Evolutionary conservation across 331 rosid genomes (phyloP), one percentile per base, ranked within the genome.

Genomic region (Erythrophleum ivorense): DNA sequence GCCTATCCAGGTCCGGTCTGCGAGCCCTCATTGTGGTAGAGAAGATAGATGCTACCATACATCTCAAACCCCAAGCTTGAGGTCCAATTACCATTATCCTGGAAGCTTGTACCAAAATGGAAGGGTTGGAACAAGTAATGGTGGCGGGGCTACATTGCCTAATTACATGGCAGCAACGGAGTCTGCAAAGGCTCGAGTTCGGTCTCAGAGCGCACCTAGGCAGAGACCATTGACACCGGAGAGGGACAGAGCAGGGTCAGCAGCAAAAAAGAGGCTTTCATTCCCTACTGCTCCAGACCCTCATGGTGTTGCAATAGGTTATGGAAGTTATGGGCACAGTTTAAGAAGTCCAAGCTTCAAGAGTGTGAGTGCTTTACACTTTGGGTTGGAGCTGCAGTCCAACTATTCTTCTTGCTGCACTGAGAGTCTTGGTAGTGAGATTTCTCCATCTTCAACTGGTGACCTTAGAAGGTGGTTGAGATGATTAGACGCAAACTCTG

Each of bases 141-240:
- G 78, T 24, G 19, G 67, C 43, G 45, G 71, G 21, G 70, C 87
- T 50, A 48, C 92, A 63, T 68, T 96, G 88, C 99, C 99, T 78
- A 92, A 96, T 81, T 96, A 96, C 89, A 96, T 96, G 99, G 97
- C 98, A 0, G 98, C 98, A 9, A 96, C 99, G 0, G 99, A 94
- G 91, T 96, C 98, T 10, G 97, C 99, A 1, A 94, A 94, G 88
- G 97, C 98, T 12, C 85, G 99, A 4, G 86, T 90, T 9, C 91
- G 99, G 7, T 96, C 99, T 1, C 99, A 91, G 57, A 96, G 99
- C 14, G 98, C 99, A 0, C 99, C 99, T 0, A 86, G 98, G 85
- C 99, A 96, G 84, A 88, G 99, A 86, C 97, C 97, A 0, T 81
- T 88, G 0, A 96, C 99, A 0, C 99, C 97, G 0, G 99, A 96